These are phyloP conservation scores for Harrya chromipes DNA, from an alignment of 768 basidiomycete genomes.

Conservation along the genomic window DNA sequence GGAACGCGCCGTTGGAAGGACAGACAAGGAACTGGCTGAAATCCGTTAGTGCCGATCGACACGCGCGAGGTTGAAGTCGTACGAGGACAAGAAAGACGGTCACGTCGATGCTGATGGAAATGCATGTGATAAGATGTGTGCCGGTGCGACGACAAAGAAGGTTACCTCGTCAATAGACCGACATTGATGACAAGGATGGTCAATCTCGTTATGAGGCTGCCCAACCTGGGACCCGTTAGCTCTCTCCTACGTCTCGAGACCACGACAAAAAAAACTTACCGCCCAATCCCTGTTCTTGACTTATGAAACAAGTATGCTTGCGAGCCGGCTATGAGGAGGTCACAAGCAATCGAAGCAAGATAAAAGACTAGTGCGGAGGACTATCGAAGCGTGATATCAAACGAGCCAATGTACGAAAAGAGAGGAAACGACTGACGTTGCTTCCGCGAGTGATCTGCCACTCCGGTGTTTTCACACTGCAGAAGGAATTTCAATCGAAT, in stretches of 20 bases:
- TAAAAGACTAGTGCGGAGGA: slow-evolving; percentile 32
- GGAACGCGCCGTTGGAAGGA: slow-evolving; percentile 34
- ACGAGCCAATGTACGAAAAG: not conserved
- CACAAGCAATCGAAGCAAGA: slow-evolving; percentile 33
- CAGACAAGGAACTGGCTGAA: slow-evolving; percentile 33
- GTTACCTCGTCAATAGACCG: slow-evolving; percentile 35
- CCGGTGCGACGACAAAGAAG: not conserved
- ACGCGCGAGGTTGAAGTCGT: not conserved
- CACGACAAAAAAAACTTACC: slow-evolving; percentile 16
- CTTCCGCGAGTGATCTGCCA: slow-evolving; percentile 33
- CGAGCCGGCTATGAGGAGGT: slow-evolving; percentile 33
- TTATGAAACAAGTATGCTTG: slow-evolving; percentile 34
- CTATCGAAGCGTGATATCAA: slow-evolving; percentile 9
- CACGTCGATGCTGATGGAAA: slow-evolving; percentile 28
- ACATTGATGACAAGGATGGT: slow-evolving; percentile 36
- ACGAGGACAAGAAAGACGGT: slow-evolving; percentile 27
- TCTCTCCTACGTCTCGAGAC: not conserved
- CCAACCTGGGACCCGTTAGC: slow-evolving; percentile 21
- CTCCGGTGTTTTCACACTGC: not conserved
- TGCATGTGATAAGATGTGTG: not conserved
- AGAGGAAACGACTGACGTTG: slow-evolving; percentile 22
- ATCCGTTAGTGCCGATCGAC: slow-evolving; percentile 1
- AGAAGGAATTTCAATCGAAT: too few species aligned
- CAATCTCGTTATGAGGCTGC: slow-evolving; percentile 32
- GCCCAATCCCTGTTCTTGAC: slow-evolving; percentile 28